A percentile compares a stretch with the other conserved stretches of the same genome.
Conservation (phyloP, 2,329 filamentous ascomycete genomes). For the Didymella arachidicola region DNA sequence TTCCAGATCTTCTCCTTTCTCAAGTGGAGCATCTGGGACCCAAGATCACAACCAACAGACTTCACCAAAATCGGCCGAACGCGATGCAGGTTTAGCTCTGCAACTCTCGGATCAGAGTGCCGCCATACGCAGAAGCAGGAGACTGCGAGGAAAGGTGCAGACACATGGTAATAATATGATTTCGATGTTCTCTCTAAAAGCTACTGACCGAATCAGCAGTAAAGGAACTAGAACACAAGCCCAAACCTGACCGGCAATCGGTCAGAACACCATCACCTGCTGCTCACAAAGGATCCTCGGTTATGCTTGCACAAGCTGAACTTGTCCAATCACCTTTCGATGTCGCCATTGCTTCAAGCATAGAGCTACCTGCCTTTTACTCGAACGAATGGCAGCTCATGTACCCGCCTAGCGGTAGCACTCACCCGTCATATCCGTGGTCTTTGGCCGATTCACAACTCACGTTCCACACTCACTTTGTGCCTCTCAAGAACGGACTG, state of each 20-base stretch:
- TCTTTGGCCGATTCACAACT: slow-evolving; percentile 25
- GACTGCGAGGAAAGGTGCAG: neutral
- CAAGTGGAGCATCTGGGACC: neutral
- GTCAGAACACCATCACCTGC: neutral
- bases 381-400: slow-evolving; percentile 25
- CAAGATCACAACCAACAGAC: neutral
- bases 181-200: neutral
- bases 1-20: neutral
- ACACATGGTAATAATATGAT: neutral
- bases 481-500: slow-evolving; percentile 26
- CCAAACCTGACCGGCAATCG: neutral
- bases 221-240: neutral
- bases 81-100: neutral
- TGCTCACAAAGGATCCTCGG: neutral
- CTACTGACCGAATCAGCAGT: neutral
- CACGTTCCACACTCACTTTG: slow-evolving; percentile 19
- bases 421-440: slow-evolving; percentile 31
- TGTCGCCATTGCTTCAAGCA: neutral
- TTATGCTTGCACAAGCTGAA: neutral
- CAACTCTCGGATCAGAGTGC: neutral
- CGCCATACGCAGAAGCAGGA: neutral
- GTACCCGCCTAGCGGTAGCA: slow-evolving; percentile 30
- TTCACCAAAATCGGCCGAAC: neutral
- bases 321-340: slow-evolving; percentile 12
- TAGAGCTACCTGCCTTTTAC: slow-evolving; percentile 11